phyloP scores from a whole-genome alignment of 1,284 basidiomycete species.

The Marasmius fiardii region DNA sequence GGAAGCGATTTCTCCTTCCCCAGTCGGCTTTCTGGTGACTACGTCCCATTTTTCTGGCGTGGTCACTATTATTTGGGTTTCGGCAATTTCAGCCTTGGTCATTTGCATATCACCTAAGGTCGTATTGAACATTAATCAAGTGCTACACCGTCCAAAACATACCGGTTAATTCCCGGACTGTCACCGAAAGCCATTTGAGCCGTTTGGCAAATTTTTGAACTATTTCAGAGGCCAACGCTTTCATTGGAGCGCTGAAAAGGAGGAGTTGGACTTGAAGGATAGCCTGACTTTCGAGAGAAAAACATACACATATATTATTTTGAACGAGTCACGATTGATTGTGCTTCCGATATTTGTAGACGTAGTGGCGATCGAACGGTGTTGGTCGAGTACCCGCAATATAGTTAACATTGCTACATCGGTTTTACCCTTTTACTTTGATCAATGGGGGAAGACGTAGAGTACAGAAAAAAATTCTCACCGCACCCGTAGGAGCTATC shows the following conservation, averaged over 20 bases:
- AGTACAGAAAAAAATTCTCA: constrained; percentile 35
- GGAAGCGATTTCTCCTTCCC: constrained; percentile 92
- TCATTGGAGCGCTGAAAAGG: constrained; percentile 86
- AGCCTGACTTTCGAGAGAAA: background rate
- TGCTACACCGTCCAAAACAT: constrained; percentile 9
- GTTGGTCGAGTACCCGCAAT: constrained; percentile 82
- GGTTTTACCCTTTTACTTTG: constrained; percentile 87
- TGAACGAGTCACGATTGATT: constrained; percentile 78
- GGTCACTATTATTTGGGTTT: constrained; percentile 98
- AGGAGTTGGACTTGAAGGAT: background rate
- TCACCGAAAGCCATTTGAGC: constrained; percentile 86
- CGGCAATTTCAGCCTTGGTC: constrained; percentile 90
- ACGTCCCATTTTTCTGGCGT: constrained; percentile 99
- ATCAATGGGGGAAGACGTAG: constrained; percentile 11
- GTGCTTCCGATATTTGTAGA: constrained; percentile 43
- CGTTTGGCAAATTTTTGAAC: constrained; percentile 91
- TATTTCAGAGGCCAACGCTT: constrained; percentile 95
- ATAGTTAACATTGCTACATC: constrained; percentile 97
- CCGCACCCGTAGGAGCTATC: constrained; percentile 91
- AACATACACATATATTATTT: constrained; percentile 93
- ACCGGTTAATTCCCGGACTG: constrained; percentile 92
- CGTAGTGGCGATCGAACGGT: constrained; percentile 39
- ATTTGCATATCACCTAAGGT: constrained; percentile 93
- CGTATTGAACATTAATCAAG: too few species aligned
- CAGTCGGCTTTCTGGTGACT: constrained; percentile 95